A percentile compares a stretch with the other conserved stretches of the same genome.
phyloP scores from a whole-genome alignment of 108 stramenopile genomes.

The Phaeodactylum tricornutum region DNA sequence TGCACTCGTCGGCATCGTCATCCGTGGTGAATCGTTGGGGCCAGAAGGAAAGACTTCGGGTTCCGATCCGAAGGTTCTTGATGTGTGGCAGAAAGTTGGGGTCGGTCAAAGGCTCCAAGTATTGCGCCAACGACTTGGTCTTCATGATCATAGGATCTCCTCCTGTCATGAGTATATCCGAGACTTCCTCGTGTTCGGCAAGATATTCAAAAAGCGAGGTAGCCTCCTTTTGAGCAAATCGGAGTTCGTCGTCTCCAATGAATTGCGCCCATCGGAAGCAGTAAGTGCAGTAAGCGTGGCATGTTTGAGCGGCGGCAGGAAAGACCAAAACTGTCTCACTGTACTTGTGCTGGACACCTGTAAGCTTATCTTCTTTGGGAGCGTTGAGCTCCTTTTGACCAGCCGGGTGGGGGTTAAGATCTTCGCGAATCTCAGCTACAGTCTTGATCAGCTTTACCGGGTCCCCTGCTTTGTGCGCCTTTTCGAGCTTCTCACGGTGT shows the following conservation, averaged over 20 bases:
- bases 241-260: slow-evolving; percentile 38
- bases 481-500: slow-evolving; percentile 22
- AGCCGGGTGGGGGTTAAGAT: slow-evolving; percentile 54
- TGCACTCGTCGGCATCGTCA: slow-evolving; percentile 41
- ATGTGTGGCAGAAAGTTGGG: slow-evolving; percentile 40
- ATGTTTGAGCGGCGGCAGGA: slow-evolving; percentile 45
- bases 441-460: slow-evolving; percentile 18
- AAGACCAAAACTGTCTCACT: slow-evolving; percentile 47
- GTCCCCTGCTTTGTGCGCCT: slow-evolving; percentile 24
- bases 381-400: slow-evolving; percentile 52
- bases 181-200: slow-evolving; percentile 27
- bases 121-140: slow-evolving; percentile 27
- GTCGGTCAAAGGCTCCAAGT: slow-evolving; percentile 41
- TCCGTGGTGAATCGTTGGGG: slow-evolving; percentile 53
- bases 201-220: slow-evolving; percentile 34
- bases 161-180: slow-evolving; percentile 54
- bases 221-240: slow-evolving; percentile 53
- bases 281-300: slow-evolving; percentile 58
- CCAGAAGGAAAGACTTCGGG: slow-evolving; percentile 45
- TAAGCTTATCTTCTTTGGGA: slow-evolving; percentile 25
- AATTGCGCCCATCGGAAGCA: slow-evolving; percentile 66
- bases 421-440: slow-evolving; percentile 31
- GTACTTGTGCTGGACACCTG: slow-evolving; percentile 59
- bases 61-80: slow-evolving; percentile 53
- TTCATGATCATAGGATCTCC: slow-evolving; percentile 63